Conservation (phyloP, 805 yeast species). For the Soucietia sequanensis region DNA sequence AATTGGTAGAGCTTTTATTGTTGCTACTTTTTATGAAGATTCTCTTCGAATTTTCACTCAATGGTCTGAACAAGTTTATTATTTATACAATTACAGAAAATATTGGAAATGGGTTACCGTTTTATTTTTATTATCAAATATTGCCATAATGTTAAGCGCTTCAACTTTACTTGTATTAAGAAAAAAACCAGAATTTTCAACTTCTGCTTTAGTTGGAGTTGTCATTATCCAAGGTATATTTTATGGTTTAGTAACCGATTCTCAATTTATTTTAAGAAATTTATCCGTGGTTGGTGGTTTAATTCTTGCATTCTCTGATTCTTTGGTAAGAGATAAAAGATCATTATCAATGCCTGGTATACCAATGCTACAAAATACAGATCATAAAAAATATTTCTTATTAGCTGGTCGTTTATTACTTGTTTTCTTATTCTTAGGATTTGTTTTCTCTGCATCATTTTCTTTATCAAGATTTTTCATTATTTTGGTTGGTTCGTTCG, state of each 20-base stretch:
- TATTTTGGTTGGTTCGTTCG: slow-evolving; percentile 65
- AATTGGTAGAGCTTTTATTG: slow-evolving; percentile 85
- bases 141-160: slow-evolving; percentile 68
- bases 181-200: slow-evolving; percentile 66
- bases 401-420: slow-evolving; percentile 86
- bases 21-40: slow-evolving; percentile 92
- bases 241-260: slow-evolving; percentile 82
- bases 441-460: slow-evolving; percentile 76
- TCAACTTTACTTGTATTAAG: slow-evolving; percentile 70
- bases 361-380: slow-evolving; percentile 69
- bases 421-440: slow-evolving; percentile 81
- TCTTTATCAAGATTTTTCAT: slow-evolving; percentile 60
- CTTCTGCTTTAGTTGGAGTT: slow-evolving; percentile 65
- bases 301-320: slow-evolving; percentile 81
- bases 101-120: slow-evolving; percentile 75
- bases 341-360: slow-evolving; percentile 68
- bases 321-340: slow-evolving; percentile 74
- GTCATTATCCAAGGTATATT: slow-evolving; percentile 81
- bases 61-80: slow-evolving; percentile 89
- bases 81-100: slow-evolving; percentile 75
- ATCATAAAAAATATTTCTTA: slow-evolving; percentile 75
- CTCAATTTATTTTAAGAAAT: slow-evolving; percentile 80
- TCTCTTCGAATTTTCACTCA: slow-evolving; percentile 78
- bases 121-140: slow-evolving; percentile 63
- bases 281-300: slow-evolving; percentile 91